Evolutionary conservation across 495 filamentous ascomycete species (phyloP).

Genomic region (Pseudevernia furfuracea): DNA sequence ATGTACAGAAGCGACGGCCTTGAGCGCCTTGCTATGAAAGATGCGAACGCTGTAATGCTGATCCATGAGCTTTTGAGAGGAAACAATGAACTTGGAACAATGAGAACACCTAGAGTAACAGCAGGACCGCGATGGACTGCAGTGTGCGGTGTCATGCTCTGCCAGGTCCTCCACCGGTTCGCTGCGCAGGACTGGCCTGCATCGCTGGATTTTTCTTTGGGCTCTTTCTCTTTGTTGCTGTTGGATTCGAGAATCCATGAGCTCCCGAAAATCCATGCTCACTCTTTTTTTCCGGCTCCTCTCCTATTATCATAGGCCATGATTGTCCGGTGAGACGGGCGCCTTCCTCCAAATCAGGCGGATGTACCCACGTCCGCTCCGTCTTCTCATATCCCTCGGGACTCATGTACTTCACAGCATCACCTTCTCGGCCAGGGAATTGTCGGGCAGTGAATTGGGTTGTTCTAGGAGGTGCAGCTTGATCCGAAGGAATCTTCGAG

Average conservation of each 20-base stretch:
- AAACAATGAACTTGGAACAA: background rate
- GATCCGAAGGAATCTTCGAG: conserved; percentile 33
- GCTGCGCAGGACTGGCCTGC: conserved; percentile 10
- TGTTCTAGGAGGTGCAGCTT: conserved; percentile 32
- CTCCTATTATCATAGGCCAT: conserved; percentile 28
- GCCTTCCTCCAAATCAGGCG: conserved; percentile 31
- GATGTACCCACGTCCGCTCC: conserved; percentile 35
- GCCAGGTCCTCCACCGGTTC: background rate
- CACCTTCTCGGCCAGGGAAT: conserved; percentile 25
- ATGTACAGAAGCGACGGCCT: background rate
- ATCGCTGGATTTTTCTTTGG: background rate
- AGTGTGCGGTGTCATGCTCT: background rate
- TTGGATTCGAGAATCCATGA: conserved; percentile 2
- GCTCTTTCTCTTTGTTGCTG: conserved; percentile 10
- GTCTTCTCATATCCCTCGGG: conserved; percentile 33
- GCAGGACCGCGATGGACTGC: background rate
- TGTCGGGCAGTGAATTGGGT: conserved; percentile 24
- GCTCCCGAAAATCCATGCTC: background rate
- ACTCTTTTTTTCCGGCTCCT: background rate
- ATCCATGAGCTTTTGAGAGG: background rate
- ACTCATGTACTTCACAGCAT: conserved; percentile 26
- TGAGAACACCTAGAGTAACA: background rate
- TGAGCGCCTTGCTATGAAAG: background rate
- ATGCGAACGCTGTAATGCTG: background rate
- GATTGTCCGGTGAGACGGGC: conserved; percentile 31